Evolutionary conservation across 2,329 filamentous ascomycete genomes (phyloP).

Genomic region (Alternaria sp.): DNA sequence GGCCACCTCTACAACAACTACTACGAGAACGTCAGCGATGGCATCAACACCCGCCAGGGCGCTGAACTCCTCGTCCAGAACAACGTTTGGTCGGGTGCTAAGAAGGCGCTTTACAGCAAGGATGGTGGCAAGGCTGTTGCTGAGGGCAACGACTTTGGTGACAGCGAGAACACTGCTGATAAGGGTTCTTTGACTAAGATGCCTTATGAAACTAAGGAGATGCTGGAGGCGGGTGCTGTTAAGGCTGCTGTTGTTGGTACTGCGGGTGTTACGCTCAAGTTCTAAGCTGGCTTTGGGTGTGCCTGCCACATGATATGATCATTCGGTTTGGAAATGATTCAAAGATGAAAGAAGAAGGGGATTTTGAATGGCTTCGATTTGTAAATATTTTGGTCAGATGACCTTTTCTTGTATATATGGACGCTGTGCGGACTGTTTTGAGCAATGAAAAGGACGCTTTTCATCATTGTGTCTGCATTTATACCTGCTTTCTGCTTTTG

Average conservation of each 20-base stretch:
- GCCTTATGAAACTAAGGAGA: conserved; percentile 42
- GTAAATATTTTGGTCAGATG: neutral
- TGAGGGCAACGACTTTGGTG: conserved; percentile 50
- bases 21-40: conserved; percentile 47
- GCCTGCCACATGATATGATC: too few relatives aligned
- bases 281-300: too few relatives aligned
- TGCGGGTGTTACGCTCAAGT: conserved; percentile 47
- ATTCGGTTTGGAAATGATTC: neutral
- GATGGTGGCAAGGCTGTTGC: conserved; percentile 47
- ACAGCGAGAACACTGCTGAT: conserved; percentile 37
- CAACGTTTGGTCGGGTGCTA: conserved; percentile 45
- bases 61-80: conserved; percentile 53
- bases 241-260: conserved; percentile 49
- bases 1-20: conserved; percentile 66
- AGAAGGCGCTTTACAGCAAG: conserved; percentile 45
- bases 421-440: conserved; percentile 8
- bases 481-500: too few relatives aligned
- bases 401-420: conserved; percentile 8
- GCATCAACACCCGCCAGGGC: conserved; percentile 52
- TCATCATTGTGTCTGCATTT: too few relatives aligned
- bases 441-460: neutral
- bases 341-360: neutral
- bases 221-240: conserved; percentile 44
- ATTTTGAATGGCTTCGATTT: neutral
- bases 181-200: conserved; percentile 42